Base-by-base conservation (phyloP, 2,329 filamentous ascomycete genomes). In the Cladosporium sp. region DNA sequence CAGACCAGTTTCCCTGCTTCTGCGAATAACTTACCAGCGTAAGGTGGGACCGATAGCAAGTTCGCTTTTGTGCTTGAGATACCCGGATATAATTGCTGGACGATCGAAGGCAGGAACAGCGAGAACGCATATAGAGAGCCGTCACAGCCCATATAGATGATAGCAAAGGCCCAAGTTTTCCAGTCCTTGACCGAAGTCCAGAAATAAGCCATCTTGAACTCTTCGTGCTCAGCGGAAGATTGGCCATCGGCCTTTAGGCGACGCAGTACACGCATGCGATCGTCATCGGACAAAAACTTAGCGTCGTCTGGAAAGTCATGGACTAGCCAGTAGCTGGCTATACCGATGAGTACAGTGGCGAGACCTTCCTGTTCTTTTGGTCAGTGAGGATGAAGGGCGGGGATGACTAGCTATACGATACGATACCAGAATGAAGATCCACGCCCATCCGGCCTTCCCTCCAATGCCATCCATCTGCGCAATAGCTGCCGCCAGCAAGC, bases 81-180 rank as follows among this genome's bases (percentile, higher is more conserved):
- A 5, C 82, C 82, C 2, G 43, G 43, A 47, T 47, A 47, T 9
- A 75, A 65, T 62, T 84, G 76, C 47, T 79, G 78, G 63, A 96
- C 88, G 68, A 95, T 95, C 17, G 86, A 88, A 0, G 91, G 91
- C 2, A 93, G 75, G 75, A 96, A 92, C 3, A 92, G 79, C 1
- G 84, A 87, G 74, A 92, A 91, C 3, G 86, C 85, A 70, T 92
- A 92, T 4, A 92, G 77, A 0, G 88, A 82, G 69, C 87, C 88
- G 63, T 89, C 83, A 39, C 80, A 81, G 1, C 89, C 90, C 85
- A 91, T 90, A 71, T 92, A 94, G 60, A 93, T 86, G 45, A 89
- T 73, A 72, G 89, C 88, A 12, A 84, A 88, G 1, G 82, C 77
- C 74, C 86, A 94, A 19, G 88, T 95, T 78, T 96, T 95, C 87